phyloP scores from a whole-genome alignment of 352 stramenopile genomes.

The Pythium angustatum region DNA sequence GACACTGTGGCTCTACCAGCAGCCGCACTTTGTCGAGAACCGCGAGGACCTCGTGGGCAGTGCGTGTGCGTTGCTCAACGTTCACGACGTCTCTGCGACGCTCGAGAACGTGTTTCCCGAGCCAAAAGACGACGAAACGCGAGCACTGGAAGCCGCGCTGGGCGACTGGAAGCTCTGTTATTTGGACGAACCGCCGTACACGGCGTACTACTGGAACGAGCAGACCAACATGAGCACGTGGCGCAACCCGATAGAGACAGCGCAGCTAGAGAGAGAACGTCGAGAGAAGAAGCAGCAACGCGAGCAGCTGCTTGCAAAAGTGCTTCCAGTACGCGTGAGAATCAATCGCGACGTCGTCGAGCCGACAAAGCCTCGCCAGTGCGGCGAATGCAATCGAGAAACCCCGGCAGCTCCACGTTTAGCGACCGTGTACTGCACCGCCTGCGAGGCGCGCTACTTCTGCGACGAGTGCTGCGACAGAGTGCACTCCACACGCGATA shows the following conservation, averaged over 20 bases:
- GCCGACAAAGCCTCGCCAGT: background rate
- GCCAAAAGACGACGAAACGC: conserved; percentile 30
- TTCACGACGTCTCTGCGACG: conserved; percentile 36
- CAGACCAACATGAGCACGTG: conserved; percentile 56
- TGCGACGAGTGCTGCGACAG: conserved; percentile 53
- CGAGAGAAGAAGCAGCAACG: conserved; percentile 34
- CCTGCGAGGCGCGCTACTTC: conserved; percentile 42
- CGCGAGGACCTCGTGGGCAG: conserved; percentile 53
- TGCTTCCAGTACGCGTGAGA: conserved; percentile 40
- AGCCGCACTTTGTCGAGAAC: conserved; percentile 50
- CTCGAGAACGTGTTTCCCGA: conserved; percentile 45
- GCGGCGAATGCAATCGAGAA: no score
- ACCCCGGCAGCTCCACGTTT: background rate
- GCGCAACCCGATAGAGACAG: conserved; percentile 53
- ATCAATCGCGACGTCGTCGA: conserved; percentile 41
- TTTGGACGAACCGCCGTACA: conserved; percentile 58
- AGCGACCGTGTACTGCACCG: conserved; percentile 38
- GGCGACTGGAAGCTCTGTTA: conserved; percentile 61
- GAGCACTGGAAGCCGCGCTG: conserved; percentile 30
- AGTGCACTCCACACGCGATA: conserved; percentile 34
- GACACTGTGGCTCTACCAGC: conserved; percentile 45
- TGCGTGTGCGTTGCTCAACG: conserved; percentile 38
- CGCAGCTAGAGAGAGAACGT: conserved; percentile 39
- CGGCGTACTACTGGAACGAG: conserved; percentile 67
- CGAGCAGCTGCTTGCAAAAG: conserved; percentile 38